These are phyloP conservation scores for Thozetella sp. DNA, from an alignment of 495 filamentous ascomycete genomes.

Conservation along the genomic window DNA sequence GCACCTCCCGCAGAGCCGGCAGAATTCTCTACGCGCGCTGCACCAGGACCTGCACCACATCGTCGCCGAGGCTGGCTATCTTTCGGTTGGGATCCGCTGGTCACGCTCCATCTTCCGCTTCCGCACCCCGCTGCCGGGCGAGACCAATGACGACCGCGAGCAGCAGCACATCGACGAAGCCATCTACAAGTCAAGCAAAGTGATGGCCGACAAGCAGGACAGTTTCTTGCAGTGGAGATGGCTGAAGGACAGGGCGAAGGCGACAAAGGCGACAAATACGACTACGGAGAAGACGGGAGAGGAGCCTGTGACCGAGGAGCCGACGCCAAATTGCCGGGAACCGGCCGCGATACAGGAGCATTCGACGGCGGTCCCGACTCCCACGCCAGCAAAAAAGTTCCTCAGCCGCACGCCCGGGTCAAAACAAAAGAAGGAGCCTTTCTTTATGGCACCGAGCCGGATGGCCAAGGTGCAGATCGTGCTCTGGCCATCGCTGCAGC, in stretches of 20 bases:
- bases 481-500: constrained; percentile 36
- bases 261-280: neutral
- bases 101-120: constrained; percentile 48
- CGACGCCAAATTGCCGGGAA: no score
- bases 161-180: constrained; percentile 31
- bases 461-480: constrained; percentile 40
- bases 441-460: constrained; percentile 23
- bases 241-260: neutral
- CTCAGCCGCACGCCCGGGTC: no score
- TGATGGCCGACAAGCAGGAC: constrained; percentile 13
- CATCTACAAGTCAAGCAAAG: constrained; percentile 29
- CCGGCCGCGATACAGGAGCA: no score
- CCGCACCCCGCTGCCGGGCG: constrained; percentile 34
- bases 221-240: neutral
- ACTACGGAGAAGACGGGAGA: constrained; percentile 7
- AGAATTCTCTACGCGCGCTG: constrained; percentile 13
- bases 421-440: constrained; percentile 5
- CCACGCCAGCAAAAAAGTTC: no score
- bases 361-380: no score
- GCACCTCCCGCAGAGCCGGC: constrained; percentile 12
- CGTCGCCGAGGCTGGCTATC: constrained; percentile 40
- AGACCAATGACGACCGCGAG: constrained; percentile 37
- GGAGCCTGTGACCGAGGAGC: neutral
- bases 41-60: constrained; percentile 48
- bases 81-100: constrained; percentile 41